phyloP scores from a whole-genome alignment of 768 basidiomycete genomes.

The Boletus reticuloceps region DNA sequence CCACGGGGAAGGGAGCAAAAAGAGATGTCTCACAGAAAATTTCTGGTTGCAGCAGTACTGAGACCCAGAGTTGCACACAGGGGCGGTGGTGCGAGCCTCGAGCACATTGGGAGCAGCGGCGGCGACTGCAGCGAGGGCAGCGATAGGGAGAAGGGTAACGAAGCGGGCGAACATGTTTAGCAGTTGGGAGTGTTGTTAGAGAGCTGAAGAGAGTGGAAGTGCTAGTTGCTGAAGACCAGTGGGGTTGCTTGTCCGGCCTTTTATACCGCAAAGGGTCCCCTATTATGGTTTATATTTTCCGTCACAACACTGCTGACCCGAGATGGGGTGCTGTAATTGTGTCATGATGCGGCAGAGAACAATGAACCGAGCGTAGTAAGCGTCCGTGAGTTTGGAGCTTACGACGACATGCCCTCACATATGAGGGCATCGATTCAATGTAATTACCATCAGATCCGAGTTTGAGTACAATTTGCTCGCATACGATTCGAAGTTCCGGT shows the following conservation, averaged over 20 bases:
- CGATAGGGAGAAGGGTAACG: background rate
- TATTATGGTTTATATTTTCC: background rate
- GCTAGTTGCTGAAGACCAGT: background rate
- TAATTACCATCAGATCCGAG: too few relatives aligned
- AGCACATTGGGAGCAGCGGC: background rate
- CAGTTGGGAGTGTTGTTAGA: background rate
- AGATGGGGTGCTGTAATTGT: background rate
- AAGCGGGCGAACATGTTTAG: background rate
- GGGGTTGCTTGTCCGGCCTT: background rate
- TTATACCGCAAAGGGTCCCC: background rate
- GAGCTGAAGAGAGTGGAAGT: background rate
- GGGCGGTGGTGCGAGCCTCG: background rate
- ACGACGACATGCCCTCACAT: too few relatives aligned
- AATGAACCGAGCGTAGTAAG: too few relatives aligned
- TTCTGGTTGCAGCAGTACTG: background rate
- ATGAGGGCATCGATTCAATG: too few relatives aligned
- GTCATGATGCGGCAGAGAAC: too few relatives aligned
- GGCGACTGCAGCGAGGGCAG: background rate
- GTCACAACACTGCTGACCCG: background rate
- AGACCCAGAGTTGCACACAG: background rate
- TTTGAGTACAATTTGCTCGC: too few relatives aligned
- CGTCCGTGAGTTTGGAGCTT: too few relatives aligned
- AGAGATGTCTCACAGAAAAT: background rate
- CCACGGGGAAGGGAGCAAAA: background rate
- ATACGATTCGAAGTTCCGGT: too few relatives aligned